Evolutionary conservation across 1,284 basidiomycete genomes (phyloP).

Genomic region (Coniferiporia sulphurascens): DNA sequence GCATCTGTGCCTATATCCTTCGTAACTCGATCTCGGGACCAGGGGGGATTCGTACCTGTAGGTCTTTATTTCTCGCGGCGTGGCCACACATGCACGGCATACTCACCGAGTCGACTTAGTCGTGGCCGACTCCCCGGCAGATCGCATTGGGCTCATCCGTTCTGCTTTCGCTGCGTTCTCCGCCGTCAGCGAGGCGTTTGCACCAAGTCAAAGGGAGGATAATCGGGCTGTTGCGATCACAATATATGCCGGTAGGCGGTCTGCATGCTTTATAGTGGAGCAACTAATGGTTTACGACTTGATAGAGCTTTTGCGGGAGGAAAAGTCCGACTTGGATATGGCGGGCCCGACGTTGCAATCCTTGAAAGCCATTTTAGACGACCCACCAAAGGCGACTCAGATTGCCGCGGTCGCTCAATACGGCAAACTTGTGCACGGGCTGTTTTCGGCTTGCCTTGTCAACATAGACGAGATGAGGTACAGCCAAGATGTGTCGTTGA

Average conservation of each 20-base stretch:
- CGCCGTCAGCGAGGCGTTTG: constrained; percentile 58
- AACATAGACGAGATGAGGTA: constrained; percentile 92
- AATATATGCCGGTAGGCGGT: constrained; percentile 64
- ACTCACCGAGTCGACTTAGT: not conserved
- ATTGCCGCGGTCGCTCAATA: constrained; percentile 34
- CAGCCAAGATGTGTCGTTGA: constrained; percentile 24
- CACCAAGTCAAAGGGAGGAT: constrained; percentile 58
- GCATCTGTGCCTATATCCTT: constrained; percentile 77
- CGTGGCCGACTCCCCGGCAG: constrained; percentile 32
- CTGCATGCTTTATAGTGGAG: not conserved
- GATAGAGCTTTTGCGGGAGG: constrained; percentile 79
- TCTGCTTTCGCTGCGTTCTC: constrained; percentile 65
- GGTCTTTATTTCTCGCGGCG: constrained; percentile 26
- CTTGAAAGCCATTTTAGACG: constrained; percentile 69
- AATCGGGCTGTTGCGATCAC: constrained; percentile 77
- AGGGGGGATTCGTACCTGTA: constrained; percentile 52
- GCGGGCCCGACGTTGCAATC: constrained; percentile 75
- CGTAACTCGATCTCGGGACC: constrained; percentile 62
- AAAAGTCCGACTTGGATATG: constrained; percentile 72
- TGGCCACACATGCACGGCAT: constrained; percentile 14
- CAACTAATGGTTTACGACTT: not conserved
- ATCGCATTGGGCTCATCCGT: constrained; percentile 63
- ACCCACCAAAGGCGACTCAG: constrained; percentile 31
- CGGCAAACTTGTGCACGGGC: constrained; percentile 71
- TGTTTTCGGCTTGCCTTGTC: constrained; percentile 79